Conservation (phyloP, 176 grass and related monocot species). For the Juncus inflexus region DNA sequence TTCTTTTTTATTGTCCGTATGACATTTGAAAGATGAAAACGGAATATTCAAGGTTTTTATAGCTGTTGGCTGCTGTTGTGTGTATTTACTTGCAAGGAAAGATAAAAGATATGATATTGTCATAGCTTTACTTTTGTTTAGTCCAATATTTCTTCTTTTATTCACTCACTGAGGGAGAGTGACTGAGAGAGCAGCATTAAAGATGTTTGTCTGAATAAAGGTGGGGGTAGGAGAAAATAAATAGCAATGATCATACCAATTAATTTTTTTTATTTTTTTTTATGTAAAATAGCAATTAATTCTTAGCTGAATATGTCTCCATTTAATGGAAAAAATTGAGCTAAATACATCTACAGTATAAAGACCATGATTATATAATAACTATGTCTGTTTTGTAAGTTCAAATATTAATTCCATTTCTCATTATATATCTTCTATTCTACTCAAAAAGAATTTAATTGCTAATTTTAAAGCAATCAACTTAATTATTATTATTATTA, state of each 20-base stretch:
- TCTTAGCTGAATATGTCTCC: too few relatives aligned
- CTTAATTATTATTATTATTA: too few relatives aligned
- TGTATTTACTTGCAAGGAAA: conserved; percentile 25
- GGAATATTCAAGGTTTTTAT: conserved; percentile 24
- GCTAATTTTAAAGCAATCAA: too few relatives aligned
- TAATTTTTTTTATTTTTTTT: not conserved
- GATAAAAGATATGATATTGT: conserved; percentile 18
- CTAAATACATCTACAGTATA: not conserved
- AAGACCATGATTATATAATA: too few relatives aligned
- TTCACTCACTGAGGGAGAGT: too few relatives aligned
- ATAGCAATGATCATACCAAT: not conserved
- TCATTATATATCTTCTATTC: too few relatives aligned
- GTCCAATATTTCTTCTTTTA: not conserved
- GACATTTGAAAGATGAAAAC: conserved; percentile 22
- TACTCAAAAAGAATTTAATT: too few relatives aligned
- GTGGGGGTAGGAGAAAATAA: conserved; percentile 15
- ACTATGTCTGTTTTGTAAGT: too few relatives aligned
- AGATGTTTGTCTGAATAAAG: conserved; percentile 16
- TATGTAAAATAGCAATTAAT: too few relatives aligned
- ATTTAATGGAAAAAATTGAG: too few relatives aligned
- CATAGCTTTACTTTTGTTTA: conserved; percentile 12
- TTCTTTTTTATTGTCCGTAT: not conserved
- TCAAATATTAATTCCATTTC: too few relatives aligned
- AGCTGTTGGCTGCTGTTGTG: conserved; percentile 2
- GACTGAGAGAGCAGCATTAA: not conserved